These are phyloP conservation scores for Zygosaccharomyces bisporus DNA, from an alignment of 805 yeast genomes.

Conservation along the genomic window DNA sequence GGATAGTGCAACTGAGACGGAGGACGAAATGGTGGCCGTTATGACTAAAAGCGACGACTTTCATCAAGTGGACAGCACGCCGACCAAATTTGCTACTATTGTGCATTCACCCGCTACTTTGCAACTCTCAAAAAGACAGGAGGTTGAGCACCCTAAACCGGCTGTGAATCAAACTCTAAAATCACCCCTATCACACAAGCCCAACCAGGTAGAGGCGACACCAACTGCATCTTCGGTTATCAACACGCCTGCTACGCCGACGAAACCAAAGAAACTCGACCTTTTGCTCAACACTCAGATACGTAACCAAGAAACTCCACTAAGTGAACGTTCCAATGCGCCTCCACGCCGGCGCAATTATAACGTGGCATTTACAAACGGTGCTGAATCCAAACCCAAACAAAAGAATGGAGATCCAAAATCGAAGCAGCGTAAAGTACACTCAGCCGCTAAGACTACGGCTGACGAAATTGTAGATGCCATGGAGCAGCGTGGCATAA, in stretches of 20 bases:
- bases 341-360: slow-evolving; percentile 23
- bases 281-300: neutral
- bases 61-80: slow-evolving; percentile 17
- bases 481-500: slow-evolving; percentile 34
- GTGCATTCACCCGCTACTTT: slow-evolving; percentile 21
- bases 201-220: neutral
- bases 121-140: neutral
- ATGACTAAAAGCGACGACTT: slow-evolving; percentile 23
- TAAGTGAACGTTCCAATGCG: slow-evolving; percentile 5
- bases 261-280: slow-evolving; percentile 5
- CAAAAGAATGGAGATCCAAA: too few species aligned
- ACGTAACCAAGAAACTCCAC: slow-evolving; percentile 7
- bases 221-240: neutral
- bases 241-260: slow-evolving; percentile 9
- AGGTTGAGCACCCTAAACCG: neutral
- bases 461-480: slow-evolving; percentile 5
- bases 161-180: neutral
- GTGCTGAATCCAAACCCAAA: slow-evolving; percentile 9
- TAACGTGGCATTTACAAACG: slow-evolving; percentile 3
- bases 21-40: slow-evolving; percentile 36
- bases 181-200: slow-evolving; percentile 2
- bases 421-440: too few species aligned
- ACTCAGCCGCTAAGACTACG: too few species aligned
- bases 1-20: slow-evolving; percentile 40
- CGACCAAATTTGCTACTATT: slow-evolving; percentile 16